Conservation (phyloP, 352 stramenopile genomes). For the Globisporangium radiosum region DNA sequence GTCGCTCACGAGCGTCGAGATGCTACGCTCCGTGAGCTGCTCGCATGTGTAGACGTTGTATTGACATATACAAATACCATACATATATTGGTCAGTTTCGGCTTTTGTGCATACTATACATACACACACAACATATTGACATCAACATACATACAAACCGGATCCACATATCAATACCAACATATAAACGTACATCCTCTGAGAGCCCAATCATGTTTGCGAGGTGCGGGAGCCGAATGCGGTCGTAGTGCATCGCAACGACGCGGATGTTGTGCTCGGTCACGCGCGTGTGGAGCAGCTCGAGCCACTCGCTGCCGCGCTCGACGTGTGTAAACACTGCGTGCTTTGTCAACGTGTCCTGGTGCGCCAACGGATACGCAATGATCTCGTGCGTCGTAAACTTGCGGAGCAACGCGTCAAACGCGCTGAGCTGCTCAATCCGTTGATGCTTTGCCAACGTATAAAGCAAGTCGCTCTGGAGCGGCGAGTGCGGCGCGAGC, state of each 20-base stretch:
- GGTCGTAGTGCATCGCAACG: constrained; percentile 92
- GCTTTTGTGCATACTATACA: not conserved
- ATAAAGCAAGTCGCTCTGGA: constrained; percentile 74
- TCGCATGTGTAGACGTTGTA: not conserved
- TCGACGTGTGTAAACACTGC: constrained; percentile 77
- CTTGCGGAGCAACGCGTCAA: constrained; percentile 62
- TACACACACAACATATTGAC: not conserved
- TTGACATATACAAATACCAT: too few species aligned
- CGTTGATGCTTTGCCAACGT: constrained; percentile 58
- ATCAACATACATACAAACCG: not conserved
- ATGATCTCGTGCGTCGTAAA: constrained; percentile 98
- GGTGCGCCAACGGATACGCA: constrained; percentile 88
- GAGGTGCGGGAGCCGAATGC: constrained; percentile 91
- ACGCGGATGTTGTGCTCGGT: constrained; percentile 98
- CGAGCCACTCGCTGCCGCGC: constrained; percentile 78
- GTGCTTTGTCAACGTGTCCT: constrained; percentile 78
- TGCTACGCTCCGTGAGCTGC: constrained; percentile 68
- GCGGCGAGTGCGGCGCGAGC: constrained; percentile 66
- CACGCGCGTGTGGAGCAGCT: constrained; percentile 89
- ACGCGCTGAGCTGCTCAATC: constrained; percentile 55
- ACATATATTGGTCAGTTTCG: too few species aligned
- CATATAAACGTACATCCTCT: constrained; percentile 61
- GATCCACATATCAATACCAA: not conserved
- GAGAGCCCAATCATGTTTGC: constrained; percentile 91
- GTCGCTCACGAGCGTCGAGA: constrained; percentile 90